Evolutionary conservation across 345 rosid genomes (phyloP).

Genomic region (Balakata baccata): DNA sequence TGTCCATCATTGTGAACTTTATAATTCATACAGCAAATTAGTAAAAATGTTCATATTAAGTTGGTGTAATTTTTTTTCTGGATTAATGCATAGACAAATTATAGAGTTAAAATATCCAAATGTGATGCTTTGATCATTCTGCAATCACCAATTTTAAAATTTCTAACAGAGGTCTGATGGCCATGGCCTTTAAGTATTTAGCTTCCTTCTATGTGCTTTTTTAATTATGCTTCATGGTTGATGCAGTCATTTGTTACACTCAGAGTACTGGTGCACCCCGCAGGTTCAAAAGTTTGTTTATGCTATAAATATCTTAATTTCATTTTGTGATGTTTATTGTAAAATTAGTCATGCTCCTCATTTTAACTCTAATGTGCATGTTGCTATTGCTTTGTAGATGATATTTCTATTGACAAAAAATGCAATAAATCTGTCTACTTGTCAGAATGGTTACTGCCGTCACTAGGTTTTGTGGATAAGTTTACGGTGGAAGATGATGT

Average conservation of each 20-base stretch:
- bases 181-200: background rate
- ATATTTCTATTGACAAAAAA: slow-evolving; percentile 20
- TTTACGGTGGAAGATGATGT: slow-evolving; percentile 57
- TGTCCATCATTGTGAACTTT: background rate
- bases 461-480: slow-evolving; percentile 41
- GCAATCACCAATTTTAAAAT: background rate
- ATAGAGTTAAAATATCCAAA: background rate
- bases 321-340: background rate
- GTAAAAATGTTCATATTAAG: background rate
- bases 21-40: background rate
- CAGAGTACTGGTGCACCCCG: slow-evolving; percentile 41
- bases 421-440: slow-evolving; percentile 24
- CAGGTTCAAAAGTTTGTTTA: slow-evolving; percentile 36
- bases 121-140: background rate
- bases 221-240: background rate
- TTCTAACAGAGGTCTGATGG: background rate
- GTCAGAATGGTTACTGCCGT: slow-evolving; percentile 64
- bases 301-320: background rate
- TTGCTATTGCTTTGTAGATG: slow-evolving; percentile 30
- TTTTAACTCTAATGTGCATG: background rate
- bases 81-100: background rate
- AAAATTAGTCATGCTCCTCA: background rate
- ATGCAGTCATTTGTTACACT: slow-evolving; percentile 77
- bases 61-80: background rate
- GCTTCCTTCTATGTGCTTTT: background rate